phyloP scores from a whole-genome alignment of 1,284 basidiomycete genomes.

The Marasmius oreades region DNA sequence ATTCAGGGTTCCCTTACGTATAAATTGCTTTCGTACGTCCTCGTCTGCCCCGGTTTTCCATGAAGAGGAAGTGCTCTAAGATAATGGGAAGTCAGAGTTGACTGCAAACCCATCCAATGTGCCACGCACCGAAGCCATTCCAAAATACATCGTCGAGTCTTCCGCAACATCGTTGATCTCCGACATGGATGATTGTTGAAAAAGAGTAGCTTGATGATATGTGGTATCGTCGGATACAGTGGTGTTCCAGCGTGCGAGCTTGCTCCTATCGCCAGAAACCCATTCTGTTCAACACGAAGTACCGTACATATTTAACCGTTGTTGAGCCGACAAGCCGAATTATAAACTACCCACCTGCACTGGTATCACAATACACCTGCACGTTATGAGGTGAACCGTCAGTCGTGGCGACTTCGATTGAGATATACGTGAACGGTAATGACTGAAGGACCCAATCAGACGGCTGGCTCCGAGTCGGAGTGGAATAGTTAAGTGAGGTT shows the following conservation, averaged over 20 bases:
- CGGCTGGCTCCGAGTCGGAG: background rate
- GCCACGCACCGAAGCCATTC: background rate
- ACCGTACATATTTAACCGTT: background rate
- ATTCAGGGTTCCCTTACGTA: background rate
- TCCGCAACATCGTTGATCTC: slow-evolving; percentile 31
- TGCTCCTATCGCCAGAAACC: slow-evolving; percentile 2
- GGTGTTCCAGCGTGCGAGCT: slow-evolving; percentile 9
- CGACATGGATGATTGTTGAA: slow-evolving; percentile 12
- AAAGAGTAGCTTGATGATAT: background rate
- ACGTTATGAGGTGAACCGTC: slow-evolving; percentile 10
- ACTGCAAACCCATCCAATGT: background rate
- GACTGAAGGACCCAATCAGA: slow-evolving; percentile 10
- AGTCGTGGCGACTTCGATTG: slow-evolving; percentile 3
- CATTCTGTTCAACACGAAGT: slow-evolving; percentile 9
- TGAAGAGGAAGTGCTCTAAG: background rate
- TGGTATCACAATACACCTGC: slow-evolving; percentile 11
- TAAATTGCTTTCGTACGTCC: background rate
- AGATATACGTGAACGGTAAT: slow-evolving; percentile 12
- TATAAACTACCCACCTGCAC: slow-evolving; percentile 8
- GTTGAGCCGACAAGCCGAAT: background rate
- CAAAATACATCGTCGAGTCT: slow-evolving; percentile 23
- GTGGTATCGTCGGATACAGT: background rate
- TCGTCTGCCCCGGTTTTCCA: background rate
- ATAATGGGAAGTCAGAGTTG: background rate
- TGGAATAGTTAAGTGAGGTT: background rate